Evolutionary conservation across 352 stramenopile species (phyloP).

Genomic region (Globisporangium cystogenes): DNA sequence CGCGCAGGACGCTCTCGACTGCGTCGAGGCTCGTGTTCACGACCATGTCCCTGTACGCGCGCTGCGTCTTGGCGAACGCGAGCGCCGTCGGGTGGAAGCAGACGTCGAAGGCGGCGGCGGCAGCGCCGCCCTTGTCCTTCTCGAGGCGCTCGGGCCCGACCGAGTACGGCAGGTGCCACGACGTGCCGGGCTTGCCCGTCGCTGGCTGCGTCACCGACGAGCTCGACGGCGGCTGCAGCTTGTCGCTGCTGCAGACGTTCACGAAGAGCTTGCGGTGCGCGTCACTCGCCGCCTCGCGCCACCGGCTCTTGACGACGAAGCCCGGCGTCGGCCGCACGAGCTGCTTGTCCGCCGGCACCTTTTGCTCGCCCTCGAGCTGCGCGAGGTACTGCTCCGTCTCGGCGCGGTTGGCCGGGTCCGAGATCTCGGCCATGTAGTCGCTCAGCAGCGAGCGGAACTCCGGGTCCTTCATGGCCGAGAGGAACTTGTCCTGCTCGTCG

Average conservation of each 20-base stretch:
- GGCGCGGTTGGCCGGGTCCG: slow-evolving; percentile 80
- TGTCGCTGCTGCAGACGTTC: slow-evolving; percentile 88
- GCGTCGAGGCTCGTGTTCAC: slow-evolving; percentile 85
- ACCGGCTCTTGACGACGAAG: slow-evolving; percentile 92
- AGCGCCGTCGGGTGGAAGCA: slow-evolving; percentile 90
- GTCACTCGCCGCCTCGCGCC: slow-evolving; percentile 9
- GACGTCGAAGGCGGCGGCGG: slow-evolving; percentile 85
- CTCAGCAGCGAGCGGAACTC: slow-evolving; percentile 90
- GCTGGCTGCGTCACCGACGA: slow-evolving; percentile 22
- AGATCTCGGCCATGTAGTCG: slow-evolving; percentile 94
- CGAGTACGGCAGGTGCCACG: slow-evolving; percentile 90
- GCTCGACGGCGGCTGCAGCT: slow-evolving; percentile 75
- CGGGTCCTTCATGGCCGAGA: slow-evolving; percentile 87
- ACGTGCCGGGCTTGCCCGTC: slow-evolving; percentile 28
- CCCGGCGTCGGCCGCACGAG: slow-evolving; percentile 78
- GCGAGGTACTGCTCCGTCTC: slow-evolving; percentile 90
- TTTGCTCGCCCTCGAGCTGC: slow-evolving; percentile 87
- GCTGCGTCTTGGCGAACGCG: slow-evolving; percentile 41
- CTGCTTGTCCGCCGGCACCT: slow-evolving; percentile 82
- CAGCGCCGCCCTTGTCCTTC: slow-evolving; percentile 69
- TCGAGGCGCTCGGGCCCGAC: slow-evolving; percentile 89
- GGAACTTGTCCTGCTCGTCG: slow-evolving; percentile 82
- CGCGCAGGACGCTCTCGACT: slow-evolving; percentile 54
- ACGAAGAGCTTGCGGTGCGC: slow-evolving; percentile 85
- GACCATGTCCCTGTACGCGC: slow-evolving; percentile 83